Evolutionary conservation across 2,329 filamentous ascomycete genomes (phyloP).

Genomic region (Podosphaera leucotricha): DNA sequence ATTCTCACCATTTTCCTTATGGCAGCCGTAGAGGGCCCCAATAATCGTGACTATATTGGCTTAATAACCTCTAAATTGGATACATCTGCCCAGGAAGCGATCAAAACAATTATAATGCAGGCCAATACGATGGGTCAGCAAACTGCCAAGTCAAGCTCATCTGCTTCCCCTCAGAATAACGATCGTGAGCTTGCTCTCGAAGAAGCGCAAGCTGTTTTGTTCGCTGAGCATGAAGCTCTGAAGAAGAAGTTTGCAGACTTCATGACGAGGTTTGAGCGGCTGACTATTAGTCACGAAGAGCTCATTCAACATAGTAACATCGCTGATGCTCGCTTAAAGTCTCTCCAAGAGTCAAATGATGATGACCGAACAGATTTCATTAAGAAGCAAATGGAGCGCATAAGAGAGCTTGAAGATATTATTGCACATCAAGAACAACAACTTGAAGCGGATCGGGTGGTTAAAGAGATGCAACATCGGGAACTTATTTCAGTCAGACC

Average conservation of each 20-base stretch:
- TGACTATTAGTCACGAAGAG: conserved; percentile 38
- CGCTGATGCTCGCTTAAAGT: conserved; percentile 25
- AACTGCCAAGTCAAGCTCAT: conserved; percentile 1
- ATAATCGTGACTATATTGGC: conserved; percentile 28
- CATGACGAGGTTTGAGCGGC: conserved; percentile 32
- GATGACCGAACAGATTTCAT: conserved; percentile 27
- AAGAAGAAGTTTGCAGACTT: conserved; percentile 35
- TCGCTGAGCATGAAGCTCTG: conserved; percentile 27
- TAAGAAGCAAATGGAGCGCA: conserved; percentile 28
- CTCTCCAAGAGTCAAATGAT: conserved; percentile 20
- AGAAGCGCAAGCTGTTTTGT: conserved; percentile 22
- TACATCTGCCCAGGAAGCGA: conserved; percentile 20
- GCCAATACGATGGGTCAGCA: neutral
- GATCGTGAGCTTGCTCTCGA: conserved; percentile 18
- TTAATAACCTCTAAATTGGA: conserved; percentile 21
- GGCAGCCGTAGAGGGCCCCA: conserved; percentile 34
- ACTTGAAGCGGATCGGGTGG: conserved; percentile 26
- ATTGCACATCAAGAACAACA: conserved; percentile 49
- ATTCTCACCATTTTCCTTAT: conserved; percentile 39
- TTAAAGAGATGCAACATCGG: conserved; percentile 21
- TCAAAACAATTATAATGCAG: conserved; percentile 9
- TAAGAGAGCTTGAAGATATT: conserved; percentile 44
- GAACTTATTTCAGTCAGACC: conserved; percentile 25
- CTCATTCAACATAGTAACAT: conserved; percentile 28
- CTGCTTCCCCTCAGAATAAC: neutral